phyloP scores from a whole-genome alignment of 2,329 filamentous ascomycete species.

The Dothidotthia symphoricarpi region DNA sequence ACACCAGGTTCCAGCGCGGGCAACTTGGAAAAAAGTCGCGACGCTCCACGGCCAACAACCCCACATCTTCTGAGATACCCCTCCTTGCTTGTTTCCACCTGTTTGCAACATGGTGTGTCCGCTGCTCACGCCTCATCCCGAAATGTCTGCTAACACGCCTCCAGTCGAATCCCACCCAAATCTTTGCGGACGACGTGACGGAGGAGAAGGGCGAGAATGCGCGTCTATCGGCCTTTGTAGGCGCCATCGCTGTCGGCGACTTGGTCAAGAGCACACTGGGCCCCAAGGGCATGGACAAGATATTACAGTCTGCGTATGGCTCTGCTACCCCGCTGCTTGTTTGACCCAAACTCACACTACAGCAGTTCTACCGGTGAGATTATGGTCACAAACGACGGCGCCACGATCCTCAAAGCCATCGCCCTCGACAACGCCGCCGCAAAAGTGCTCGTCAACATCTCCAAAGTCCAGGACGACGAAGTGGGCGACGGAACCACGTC shows the following conservation, averaged over 20 bases:
- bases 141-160: constrained; percentile 11
- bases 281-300: constrained; percentile 99
- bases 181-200: constrained; percentile 94
- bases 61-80: constrained; percentile 34
- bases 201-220: constrained; percentile 99
- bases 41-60: constrained; percentile 30
- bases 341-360: constrained; percentile 21
- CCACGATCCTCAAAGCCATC: constrained; percentile 97
- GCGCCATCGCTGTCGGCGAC: constrained; percentile 95
- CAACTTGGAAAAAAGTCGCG: constrained; percentile 39
- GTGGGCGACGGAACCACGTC: constrained; percentile 97
- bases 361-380: constrained; percentile 88
- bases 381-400: constrained; percentile 98
- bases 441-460: constrained; percentile 98
- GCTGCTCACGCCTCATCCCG: not conserved
- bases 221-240: constrained; percentile 95
- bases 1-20: constrained; percentile 27
- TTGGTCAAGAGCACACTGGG: constrained; percentile 96
- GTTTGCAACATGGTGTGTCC: constrained; percentile 33
- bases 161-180: constrained; percentile 75
- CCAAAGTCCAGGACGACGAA: constrained; percentile 98
- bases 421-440: constrained; percentile 97
- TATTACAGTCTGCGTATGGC: constrained; percentile 81
- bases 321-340: constrained; percentile 1
- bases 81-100: constrained; percentile 24